Evolutionary conservation across 495 filamentous ascomycete genomes (phyloP).

Genomic region (Aspergillus kassunensis): DNA sequence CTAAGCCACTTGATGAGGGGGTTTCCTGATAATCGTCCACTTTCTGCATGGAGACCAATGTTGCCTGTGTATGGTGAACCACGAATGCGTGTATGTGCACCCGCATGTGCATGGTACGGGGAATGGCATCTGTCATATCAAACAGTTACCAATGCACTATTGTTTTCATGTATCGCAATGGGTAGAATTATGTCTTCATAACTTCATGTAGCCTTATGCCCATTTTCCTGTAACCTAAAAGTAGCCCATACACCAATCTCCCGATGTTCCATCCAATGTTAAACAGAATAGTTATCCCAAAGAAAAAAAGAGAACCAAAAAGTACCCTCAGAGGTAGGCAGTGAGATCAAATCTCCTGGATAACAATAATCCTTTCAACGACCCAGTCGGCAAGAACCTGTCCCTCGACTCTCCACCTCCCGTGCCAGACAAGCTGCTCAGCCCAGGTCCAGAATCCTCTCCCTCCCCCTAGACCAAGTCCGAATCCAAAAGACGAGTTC

Average conservation of each 20-base stretch:
- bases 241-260: background rate
- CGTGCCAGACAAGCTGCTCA: slow-evolving; percentile 35
- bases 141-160: too few relatives aligned
- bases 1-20: too few relatives aligned
- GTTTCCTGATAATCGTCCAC: too few relatives aligned
- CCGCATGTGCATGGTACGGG: too few relatives aligned
- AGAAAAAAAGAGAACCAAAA: background rate
- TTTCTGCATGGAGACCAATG: too few relatives aligned
- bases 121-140: too few relatives aligned
- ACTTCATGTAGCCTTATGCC: background rate
- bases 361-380: slow-evolving; percentile 36
- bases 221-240: background rate
- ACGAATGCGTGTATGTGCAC: too few relatives aligned
- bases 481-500: slow-evolving; percentile 1
- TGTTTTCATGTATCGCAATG: too few relatives aligned
- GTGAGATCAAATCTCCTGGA: slow-evolving; percentile 31
- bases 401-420: slow-evolving; percentile 40
- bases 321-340: too few relatives aligned
- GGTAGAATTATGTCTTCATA: background rate
- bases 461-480: background rate
- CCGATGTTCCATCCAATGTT: background rate
- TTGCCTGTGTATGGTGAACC: too few relatives aligned
- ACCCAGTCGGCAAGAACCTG: slow-evolving; percentile 46
- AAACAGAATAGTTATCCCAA: background rate
- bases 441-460: slow-evolving; percentile 37